Evolutionary conservation across 1,284 basidiomycete genomes (phyloP), one percentile per base, ranked within the genome.

Genomic region (Trichosporon sp.): DNA sequence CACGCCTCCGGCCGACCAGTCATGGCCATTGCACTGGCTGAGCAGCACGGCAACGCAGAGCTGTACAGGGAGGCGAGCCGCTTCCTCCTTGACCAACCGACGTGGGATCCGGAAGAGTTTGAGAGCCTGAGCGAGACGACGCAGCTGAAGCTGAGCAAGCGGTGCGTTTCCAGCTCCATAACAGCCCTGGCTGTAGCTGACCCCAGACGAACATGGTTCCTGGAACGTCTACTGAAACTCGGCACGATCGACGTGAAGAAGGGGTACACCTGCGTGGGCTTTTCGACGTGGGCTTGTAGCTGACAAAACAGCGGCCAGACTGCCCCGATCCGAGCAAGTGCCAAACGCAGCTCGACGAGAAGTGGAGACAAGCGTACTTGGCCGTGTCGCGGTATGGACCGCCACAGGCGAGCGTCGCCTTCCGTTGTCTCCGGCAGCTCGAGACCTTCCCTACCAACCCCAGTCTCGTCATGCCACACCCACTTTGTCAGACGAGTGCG

Each of bases 201-300:
- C 66, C 5, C 11, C 73, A 92, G 91, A 48, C 88, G 94, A 69
- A 94, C 90, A 69, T 96, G 94, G 94, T 96, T 96, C 84, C 88
- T 97, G 40, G 95, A 98, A 81, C 89, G 95, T 11, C 90, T 98
- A 14, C 87, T 98, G 73, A 97, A 98, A 82, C 89, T 98, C 3
- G 93, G 94, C 1, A 86, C 94, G 32, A 91, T 92, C 0, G 90
- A 91, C 76, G 88, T 96, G 35, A 89, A 91, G 46, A 93, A 95
- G 80, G 95, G 97, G 70, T 79, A 82, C 43, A 78, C 77, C 56
- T 78, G 78, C 63, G 74, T 75, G 69, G 74, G 73, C 19, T 6
- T 75, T 26, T 26, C 26, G 26, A 26, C 6, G 32, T 7, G 8
- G 31, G 16, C 59, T 51, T 46, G 14, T 51, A 12, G 38, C 70